These are phyloP conservation scores for Emmonsiellopsis sp. DNA, from an alignment of 2,329 filamentous ascomycete species.

Conservation along the genomic window DNA sequence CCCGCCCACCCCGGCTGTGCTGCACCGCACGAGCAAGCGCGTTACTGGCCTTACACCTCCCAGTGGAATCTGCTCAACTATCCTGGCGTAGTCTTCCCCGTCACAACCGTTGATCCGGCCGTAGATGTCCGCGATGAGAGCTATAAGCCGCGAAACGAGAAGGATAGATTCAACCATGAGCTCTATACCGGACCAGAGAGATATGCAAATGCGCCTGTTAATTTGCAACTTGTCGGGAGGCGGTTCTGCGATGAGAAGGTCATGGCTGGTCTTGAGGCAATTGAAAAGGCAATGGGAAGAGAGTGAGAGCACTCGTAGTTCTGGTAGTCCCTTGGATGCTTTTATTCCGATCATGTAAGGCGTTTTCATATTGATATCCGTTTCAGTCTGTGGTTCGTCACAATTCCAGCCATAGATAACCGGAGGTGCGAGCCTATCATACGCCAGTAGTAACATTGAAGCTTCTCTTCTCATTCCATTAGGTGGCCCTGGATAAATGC, in stretches of 20 bases:
- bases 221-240: constrained; percentile 46
- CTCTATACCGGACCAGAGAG: constrained; percentile 40
- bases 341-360: too few relatives aligned
- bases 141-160: constrained; percentile 34
- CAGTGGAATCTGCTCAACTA: constrained; percentile 65
- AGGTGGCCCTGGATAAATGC: too few relatives aligned
- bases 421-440: too few relatives aligned
- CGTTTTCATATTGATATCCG: too few relatives aligned
- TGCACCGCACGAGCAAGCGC: constrained; percentile 45
- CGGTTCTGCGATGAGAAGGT: constrained; percentile 49
- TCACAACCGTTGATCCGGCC: constrained; percentile 35
- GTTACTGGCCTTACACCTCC: constrained; percentile 56
- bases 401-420: too few relatives aligned
- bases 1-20: constrained; percentile 49
- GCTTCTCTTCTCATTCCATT: too few relatives aligned
- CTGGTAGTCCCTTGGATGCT: background rate
- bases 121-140: constrained; percentile 31
- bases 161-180: constrained; percentile 40
- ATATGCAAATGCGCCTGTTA: constrained; percentile 43
- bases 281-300: constrained; percentile 24
- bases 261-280: constrained; percentile 22
- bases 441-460: too few relatives aligned
- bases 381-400: too few relatives aligned
- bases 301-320: constrained; percentile 3
- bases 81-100: constrained; percentile 54